These are phyloP conservation scores for Schizothecium vesticola DNA, from an alignment of 495 filamentous ascomycete species.

Conservation along the genomic window DNA sequence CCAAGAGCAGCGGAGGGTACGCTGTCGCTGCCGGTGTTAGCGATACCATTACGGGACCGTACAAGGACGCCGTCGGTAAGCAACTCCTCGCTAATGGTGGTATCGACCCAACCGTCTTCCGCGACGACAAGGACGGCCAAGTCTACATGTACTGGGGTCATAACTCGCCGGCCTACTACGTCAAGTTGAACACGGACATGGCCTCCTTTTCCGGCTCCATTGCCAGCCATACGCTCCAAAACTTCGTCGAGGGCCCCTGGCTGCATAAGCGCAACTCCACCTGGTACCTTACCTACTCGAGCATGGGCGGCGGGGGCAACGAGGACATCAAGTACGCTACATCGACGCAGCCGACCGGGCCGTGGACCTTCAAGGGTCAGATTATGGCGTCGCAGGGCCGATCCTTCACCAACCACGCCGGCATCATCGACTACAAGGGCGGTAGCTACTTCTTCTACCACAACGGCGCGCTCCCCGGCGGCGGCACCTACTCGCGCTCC, in stretches of 20 bases:
- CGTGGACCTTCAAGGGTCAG: conserved; percentile 28
- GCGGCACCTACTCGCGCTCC: conserved; percentile 24
- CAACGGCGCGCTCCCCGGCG: conserved; percentile 28
- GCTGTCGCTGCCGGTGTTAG: conserved; percentile 27
- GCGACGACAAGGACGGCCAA: conserved; percentile 18
- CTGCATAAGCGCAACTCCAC: conserved; percentile 27
- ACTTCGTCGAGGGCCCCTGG: conserved; percentile 32
- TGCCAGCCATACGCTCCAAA: conserved; percentile 15
- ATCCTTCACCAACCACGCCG: conserved; percentile 29
- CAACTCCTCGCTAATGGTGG: conserved; percentile 25
- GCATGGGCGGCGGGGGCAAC: conserved; percentile 24
- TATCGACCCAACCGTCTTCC: conserved; percentile 22
- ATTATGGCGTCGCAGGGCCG: conserved; percentile 25
- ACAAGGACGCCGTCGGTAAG: conserved; percentile 26
- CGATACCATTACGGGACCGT: conserved; percentile 27
- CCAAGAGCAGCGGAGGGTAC: conserved; percentile 19
- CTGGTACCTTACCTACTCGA: conserved; percentile 32
- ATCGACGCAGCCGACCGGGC: conserved; percentile 26
- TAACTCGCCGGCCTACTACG: conserved; percentile 19
- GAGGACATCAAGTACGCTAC: conserved; percentile 32
- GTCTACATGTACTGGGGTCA: conserved; percentile 21
- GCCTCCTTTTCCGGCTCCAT: too few relatives aligned
- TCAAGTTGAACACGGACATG: conserved; percentile 31
- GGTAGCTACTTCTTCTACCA: conserved; percentile 32
- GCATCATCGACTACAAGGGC: conserved; percentile 26